Evolutionary conservation across 2,329 filamentous ascomycete species (phyloP), one percentile per base, ranked within the genome.

Genomic region (Fusarium xylarioides): DNA sequence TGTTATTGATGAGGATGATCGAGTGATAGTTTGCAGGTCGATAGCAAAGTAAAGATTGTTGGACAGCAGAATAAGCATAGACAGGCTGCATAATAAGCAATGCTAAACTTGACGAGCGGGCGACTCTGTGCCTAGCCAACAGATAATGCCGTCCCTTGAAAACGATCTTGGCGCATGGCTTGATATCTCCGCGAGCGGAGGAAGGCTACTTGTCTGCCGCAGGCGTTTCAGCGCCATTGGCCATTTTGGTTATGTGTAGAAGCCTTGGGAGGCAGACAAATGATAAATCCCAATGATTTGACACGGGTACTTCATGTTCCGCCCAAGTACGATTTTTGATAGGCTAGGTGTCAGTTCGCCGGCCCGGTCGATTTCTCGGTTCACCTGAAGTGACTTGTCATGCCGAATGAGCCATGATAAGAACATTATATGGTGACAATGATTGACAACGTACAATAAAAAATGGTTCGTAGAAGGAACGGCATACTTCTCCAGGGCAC

Each of bases 331-430:
- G 52, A 49, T 28, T 63, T 49, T 61, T 66, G 53, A 63, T 46
- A 49, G 52, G 46, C 28, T 64, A n/a, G n/a, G 18, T 16, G 35
- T 30, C 46, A 67, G 42, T 32, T 49, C 44, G 28, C 59, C 46
- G 69, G 59, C 14, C 60, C 42, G 52, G 65, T 34, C 35, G 43
- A 65, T 38, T 42, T 62, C 56, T 68, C 54, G 52, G 58, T 56
- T 65, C 58, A 58, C 35, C 30, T 49, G 58, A 71, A 56, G 57
- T 59, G 57, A 68, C 54, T 63, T 64, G 58, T 59, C 54, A 43
- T 38, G 46, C 26, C 34, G 32, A 55, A 55, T 46, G 52, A 68
- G 47, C 53, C 53, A 72, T 64, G 43, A 46, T 44, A 56, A 54
- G 40, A 52, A 59, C 34, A 50, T 50, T 59, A 46, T 46, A 70